Base-by-base conservation (phyloP, 805 yeast species). In the Candida morakotiae region DNA sequence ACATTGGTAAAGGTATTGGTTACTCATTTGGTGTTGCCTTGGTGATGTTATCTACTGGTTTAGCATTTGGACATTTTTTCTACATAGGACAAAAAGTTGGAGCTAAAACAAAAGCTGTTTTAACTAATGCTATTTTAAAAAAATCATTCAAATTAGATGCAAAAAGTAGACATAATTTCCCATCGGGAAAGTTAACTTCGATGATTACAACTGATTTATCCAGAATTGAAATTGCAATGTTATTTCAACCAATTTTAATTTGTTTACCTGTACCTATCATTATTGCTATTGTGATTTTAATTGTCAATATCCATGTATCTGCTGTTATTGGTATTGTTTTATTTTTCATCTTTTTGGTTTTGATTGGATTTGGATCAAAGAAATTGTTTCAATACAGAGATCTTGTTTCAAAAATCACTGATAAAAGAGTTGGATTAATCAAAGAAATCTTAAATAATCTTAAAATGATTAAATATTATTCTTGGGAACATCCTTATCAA, bases 401-500 rank as follows among this genome's bases (percentile, higher is more conserved):
- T 18, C 53, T 57, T 14, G 78, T 83, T 9, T 75, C 75, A 40
- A 60, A 59, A 3, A 71, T 64, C 50, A 87, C 95, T 2, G 96
- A 87, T 55, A 58, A 63, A 14, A 77, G 96, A 51, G 83, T 87
- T 16, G 69, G 75, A 27, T 64, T 75, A 28, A 78, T 86, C 56
- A 79, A 83, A 43, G 96, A 87, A 55, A 73, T 86, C 27, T 63
- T 88, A 43, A 77, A 73, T 51, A 77, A 82, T 44, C 73, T 88
- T 71, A 84, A 84, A 50, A 73, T 81, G 58, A 83, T 88, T 55
- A 87, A 88, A 62, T 83, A 73, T 55, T 87, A 87, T 55, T 84
- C 93, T 1, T 87, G 95, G 95, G 96, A 87, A 59, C 64, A 65
- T 28, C 87, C 95, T 0, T 88, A 85, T 52, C 67, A 68, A 32